phyloP scores from a whole-genome alignment of 192 early-diverging fungal species.

The Mortierella claussenii region DNA sequence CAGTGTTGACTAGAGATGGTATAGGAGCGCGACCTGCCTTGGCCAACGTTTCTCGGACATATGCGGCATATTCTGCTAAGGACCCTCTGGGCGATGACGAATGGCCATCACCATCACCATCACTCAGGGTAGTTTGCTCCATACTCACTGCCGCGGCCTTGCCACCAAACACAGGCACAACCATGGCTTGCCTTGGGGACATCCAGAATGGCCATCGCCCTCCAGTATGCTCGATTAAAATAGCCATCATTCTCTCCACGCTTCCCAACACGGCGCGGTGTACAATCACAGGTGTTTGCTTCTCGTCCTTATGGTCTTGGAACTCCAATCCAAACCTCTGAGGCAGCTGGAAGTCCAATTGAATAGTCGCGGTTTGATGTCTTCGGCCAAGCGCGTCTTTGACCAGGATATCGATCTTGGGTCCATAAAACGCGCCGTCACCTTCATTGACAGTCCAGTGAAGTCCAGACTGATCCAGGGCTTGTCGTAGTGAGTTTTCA shows the following conservation, averaged over 20 bases:
- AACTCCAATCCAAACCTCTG: conserved; percentile 85
- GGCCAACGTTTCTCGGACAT: conserved; percentile 53
- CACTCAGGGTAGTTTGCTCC: not conserved
- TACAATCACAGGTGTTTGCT: conserved; percentile 89
- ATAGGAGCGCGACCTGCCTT: conserved; percentile 39
- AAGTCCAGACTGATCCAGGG: conserved; percentile 68
- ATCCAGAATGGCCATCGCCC: conserved; percentile 98
- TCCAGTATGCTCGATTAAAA: conserved; percentile 90
- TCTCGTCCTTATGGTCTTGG: conserved; percentile 68
- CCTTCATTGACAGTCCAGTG: conserved; percentile 80
- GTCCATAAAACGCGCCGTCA: conserved; percentile 97
- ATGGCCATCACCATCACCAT: conserved; percentile 2
- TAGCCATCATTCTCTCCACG: conserved; percentile 96
- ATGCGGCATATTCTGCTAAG: conserved; percentile 75
- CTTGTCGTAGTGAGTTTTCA: conserved; percentile 76
- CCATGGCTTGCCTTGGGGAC: conserved; percentile 87
- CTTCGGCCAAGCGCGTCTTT: conserved; percentile 80
- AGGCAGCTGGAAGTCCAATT: conserved; percentile 96
- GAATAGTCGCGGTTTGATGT: conserved; percentile 96
- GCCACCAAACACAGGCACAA: conserved; percentile 75
- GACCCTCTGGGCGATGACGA: conserved; percentile 17
- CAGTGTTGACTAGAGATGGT: too few species aligned
- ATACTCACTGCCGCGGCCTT: conserved; percentile 21
- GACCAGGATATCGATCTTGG: conserved; percentile 94
- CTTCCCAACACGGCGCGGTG: conserved; percentile 92